Conservation (phyloP, 2,329 filamentous ascomycete species). For the Colletotrichum horii region DNA sequence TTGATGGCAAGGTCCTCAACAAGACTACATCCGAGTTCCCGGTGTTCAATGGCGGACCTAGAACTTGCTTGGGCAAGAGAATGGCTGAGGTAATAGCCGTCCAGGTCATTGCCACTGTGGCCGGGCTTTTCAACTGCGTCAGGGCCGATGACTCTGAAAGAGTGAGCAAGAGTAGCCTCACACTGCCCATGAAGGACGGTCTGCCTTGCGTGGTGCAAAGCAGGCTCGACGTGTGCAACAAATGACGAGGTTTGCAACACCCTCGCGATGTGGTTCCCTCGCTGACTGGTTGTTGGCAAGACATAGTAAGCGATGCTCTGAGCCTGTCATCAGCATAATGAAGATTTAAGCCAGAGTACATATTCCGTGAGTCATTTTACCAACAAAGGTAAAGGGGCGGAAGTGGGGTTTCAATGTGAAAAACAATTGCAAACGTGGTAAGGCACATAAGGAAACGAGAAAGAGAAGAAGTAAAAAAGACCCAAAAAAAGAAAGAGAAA, state of each 20-base stretch:
- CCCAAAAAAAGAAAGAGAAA: not conserved
- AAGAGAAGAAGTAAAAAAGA: no score
- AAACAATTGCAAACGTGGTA: not conserved
- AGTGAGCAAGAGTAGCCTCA: slow-evolving; percentile 65
- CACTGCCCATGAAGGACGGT: slow-evolving; percentile 67
- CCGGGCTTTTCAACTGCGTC: slow-evolving; percentile 55
- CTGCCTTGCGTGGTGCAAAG: slow-evolving; percentile 50
- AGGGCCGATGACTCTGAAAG: slow-evolving; percentile 50
- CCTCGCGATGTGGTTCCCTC: not conserved
- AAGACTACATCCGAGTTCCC: slow-evolving; percentile 61
- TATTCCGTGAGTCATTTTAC: not conserved
- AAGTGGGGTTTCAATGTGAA: not conserved
- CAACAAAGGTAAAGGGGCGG: not conserved
- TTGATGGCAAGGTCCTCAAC: slow-evolving; percentile 43
- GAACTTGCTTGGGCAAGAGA: slow-evolving; percentile 65
- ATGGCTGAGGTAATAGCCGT: slow-evolving; percentile 68
- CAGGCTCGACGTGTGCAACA: not conserved
- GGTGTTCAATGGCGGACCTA: slow-evolving; percentile 69
- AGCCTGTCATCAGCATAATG: not conserved
- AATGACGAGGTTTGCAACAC: not conserved
- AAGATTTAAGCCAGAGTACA: not conserved
- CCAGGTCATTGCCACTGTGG: slow-evolving; percentile 58
- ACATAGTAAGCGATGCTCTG: not conserved
- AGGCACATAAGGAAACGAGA: not conserved
- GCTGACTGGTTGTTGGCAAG: not conserved